Conservation (phyloP, 2,329 filamentous ascomycete genomes). For the Endoconidiophora laricicola region DNA sequence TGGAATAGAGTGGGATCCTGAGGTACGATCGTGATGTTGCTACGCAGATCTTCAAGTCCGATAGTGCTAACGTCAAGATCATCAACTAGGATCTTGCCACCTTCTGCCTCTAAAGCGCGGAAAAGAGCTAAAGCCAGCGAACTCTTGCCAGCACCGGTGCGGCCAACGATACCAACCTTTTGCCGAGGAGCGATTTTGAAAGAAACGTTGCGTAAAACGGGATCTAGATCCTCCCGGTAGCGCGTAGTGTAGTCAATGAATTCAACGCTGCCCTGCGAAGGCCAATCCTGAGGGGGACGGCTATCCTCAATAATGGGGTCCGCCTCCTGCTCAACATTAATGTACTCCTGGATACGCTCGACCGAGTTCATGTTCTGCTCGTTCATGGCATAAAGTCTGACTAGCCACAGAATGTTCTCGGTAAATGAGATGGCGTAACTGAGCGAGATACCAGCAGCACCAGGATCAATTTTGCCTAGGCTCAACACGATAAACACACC, state of each 20-base stretch:
- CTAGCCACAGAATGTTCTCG: constrained; percentile 92
- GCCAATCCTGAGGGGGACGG: constrained; percentile 68
- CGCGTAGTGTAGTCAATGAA: constrained; percentile 81
- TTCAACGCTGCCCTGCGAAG: constrained; percentile 66
- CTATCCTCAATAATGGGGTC: constrained; percentile 59
- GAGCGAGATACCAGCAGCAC: constrained; percentile 80
- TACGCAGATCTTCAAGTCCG: constrained; percentile 80
- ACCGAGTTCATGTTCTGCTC: constrained; percentile 99
- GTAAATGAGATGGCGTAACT: constrained; percentile 95
- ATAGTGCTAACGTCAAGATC: constrained; percentile 79
- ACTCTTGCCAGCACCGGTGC: constrained; percentile 92
- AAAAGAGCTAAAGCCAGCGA: constrained; percentile 87
- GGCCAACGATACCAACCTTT: constrained; percentile 90
- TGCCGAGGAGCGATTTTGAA: constrained; percentile 77
- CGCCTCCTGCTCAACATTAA: constrained; percentile 91
- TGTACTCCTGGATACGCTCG: constrained; percentile 91
- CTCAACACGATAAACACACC: constrained; percentile 79
- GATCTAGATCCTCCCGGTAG: constrained; percentile 74
- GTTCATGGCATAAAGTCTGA: constrained; percentile 82
- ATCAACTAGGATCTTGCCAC: constrained; percentile 79
- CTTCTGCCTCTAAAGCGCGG: constrained; percentile 79
- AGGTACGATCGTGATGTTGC: constrained; percentile 91
- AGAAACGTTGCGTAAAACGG: constrained; percentile 65
- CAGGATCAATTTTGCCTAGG: constrained; percentile 69
- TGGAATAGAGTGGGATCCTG: constrained; percentile 93